Evolutionary conservation across 2,329 filamentous ascomycete species (phyloP).

Genomic region (Periconia macrospinosa): DNA sequence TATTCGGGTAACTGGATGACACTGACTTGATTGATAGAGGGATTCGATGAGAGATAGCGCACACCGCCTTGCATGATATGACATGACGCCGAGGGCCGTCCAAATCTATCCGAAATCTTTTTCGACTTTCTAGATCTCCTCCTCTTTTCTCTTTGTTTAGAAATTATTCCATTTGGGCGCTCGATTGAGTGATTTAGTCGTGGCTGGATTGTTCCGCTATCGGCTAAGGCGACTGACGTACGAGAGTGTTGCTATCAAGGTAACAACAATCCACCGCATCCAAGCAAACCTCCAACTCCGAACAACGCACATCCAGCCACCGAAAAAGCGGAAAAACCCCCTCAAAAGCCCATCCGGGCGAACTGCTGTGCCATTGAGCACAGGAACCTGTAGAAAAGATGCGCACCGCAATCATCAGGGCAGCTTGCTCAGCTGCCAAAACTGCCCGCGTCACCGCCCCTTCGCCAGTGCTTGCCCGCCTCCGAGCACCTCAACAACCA

Average conservation of each 20-base stretch:
- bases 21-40: neutral
- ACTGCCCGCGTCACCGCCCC: conserved; percentile 28
- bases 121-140: neutral
- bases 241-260: too few relatives aligned
- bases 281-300: neutral
- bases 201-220: neutral
- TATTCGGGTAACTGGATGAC: neutral
- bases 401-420: conserved; percentile 35
- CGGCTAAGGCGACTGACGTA: too few relatives aligned
- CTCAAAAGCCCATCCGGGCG: neutral
- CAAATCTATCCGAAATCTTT: neutral
- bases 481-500: conserved; percentile 19
- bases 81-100: too few relatives aligned
- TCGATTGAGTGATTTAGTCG: neutral
- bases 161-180: neutral
- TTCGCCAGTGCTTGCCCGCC: conserved; percentile 19
- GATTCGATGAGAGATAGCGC: neutral
- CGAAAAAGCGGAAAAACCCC: conserved; percentile 1
- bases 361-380: conserved; percentile 6
- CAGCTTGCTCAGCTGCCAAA: conserved; percentile 32
- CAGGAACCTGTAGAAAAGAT: conserved; percentile 18
- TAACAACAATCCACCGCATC: neutral
- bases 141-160: neutral
- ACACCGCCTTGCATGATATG: neutral
- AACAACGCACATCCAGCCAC: neutral